Percentiles rank a stretch among this genome's conserved stretches.
These are phyloP conservation scores for Tillandsia fasciculata DNA, from an alignment of 176 grass and related monocot genomes.

Conservation along the genomic window DNA sequence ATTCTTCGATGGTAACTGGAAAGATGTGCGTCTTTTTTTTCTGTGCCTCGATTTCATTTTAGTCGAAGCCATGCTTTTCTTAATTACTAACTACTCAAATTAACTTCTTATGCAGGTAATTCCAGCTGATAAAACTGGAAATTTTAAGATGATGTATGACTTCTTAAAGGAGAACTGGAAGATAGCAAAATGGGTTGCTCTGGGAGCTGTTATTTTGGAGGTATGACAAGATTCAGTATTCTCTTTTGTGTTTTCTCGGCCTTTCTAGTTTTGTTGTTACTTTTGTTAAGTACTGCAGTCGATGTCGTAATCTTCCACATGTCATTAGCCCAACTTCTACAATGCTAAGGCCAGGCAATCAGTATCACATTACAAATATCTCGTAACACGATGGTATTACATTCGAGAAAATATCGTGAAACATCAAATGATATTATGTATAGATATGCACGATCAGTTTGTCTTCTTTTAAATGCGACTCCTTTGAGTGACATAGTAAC, in stretches of 20 bases:
- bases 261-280: neutral
- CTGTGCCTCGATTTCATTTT: neutral
- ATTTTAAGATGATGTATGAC: conserved; percentile 67
- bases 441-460: no score
- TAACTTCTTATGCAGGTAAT: conserved; percentile 47
- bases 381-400: neutral
- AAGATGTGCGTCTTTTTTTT: conserved; percentile 64
- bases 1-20: conserved; percentile 94
- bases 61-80: neutral
- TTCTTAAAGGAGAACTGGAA: conserved; percentile 88
- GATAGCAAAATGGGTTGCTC: conserved; percentile 84
- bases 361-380: no score
- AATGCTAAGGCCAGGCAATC: no score
- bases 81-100: conserved; percentile 5
- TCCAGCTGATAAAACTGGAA: conserved; percentile 71
- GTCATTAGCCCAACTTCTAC: no score
- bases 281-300: neutral
- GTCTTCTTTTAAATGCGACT: no score
- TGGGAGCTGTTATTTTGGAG: conserved; percentile 72
- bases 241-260: neutral
- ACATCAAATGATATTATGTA: neutral
- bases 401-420: neutral
- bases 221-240: conserved; percentile 24
- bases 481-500: neutral
- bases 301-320: no score